These are phyloP conservation scores for Amanita phalloides DNA, from an alignment of 768 basidiomycete genomes.

Conservation along the genomic window DNA sequence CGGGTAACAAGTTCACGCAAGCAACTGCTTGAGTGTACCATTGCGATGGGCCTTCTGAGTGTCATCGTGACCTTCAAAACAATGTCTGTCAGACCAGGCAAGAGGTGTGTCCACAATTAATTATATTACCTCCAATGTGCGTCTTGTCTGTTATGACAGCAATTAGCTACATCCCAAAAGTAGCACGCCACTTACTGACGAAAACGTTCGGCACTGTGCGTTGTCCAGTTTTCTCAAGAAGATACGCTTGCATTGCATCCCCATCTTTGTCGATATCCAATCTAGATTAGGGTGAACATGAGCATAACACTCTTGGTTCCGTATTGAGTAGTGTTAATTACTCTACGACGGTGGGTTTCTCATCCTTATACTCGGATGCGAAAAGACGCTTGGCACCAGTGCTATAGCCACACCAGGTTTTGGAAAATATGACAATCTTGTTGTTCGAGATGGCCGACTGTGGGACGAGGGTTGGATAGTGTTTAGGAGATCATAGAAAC, in stretches of 20 bases:
- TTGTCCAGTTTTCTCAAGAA: conserved; percentile 52
- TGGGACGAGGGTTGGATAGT: conserved; percentile 1
- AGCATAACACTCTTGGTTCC: not conserved
- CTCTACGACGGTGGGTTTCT: conserved; percentile 34
- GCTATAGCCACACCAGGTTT: conserved; percentile 46
- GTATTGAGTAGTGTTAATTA: conserved; percentile 16
- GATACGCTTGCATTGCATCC: conserved; percentile 52
- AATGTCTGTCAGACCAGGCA: not conserved
- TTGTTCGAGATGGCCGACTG: conserved; percentile 37
- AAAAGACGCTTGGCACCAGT: conserved; percentile 37
- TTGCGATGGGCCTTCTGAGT: conserved; percentile 18
- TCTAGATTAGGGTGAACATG: conserved; percentile 20
- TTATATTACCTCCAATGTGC: conserved; percentile 41
- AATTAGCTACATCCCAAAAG: not conserved
- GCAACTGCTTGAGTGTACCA: conserved; percentile 18
- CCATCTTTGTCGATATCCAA: conserved; percentile 53
- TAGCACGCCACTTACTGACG: conserved; percentile 40
- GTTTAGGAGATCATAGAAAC: not conserved
- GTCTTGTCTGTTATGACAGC: conserved; percentile 24
- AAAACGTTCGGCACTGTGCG: conserved; percentile 72
- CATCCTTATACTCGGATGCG: conserved; percentile 23
- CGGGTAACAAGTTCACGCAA: not conserved
- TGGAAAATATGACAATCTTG: conserved; percentile 52
- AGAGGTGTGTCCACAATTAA: too few species aligned
- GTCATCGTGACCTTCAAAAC: conserved; percentile 26